Base-by-base conservation (phyloP, 345 rosid species). In the Psidium friedrichsthalianum region DNA sequence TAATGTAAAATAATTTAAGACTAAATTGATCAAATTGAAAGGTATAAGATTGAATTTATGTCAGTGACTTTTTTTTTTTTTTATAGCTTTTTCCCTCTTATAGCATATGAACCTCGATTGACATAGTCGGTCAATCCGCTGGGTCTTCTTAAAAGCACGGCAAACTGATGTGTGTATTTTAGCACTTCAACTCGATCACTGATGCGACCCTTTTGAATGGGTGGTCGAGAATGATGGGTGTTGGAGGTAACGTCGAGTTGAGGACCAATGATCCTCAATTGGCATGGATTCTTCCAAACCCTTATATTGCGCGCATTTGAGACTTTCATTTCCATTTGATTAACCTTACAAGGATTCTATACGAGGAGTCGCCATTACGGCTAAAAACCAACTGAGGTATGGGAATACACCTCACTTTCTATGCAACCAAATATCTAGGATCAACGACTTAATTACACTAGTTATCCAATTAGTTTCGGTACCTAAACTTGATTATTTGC, bases 401-500 rank as follows among this genome's bases (percentile, higher is more conserved):
- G 7, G 1, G 8, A 11, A 9, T 6, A 58, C 3, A 58, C 2
- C 69, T 58, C 6, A 58, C 36, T 59, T 59, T 25, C 29, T 57
- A 2, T 0, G 1, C 16, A n/a, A 6, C 29, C 3, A 2, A n/a
- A 15, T 1, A 7, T 52, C 11, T 52, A 16, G 6, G 18, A 15
- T 15, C 7, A 13, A 5, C 7, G 36, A n/a, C 29, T n/a, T 58
- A n/a, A n/a, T 13, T 59, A 59, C 20, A 13, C 36, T 59, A 13
- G 5, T n/a, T 59, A n/a, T n/a, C 1, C 27, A 59, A n/a, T 5
- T 6, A 2, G 0, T 58, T 57, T 6, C 27, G 18, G 13, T 59
- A 0, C 20, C 7, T 7, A 12, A 91, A 92, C 89, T 89, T 96
- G 81, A 95, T 93, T 74, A 90, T 49, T 49, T 49, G 51, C 6